Evolutionary conservation across 1,284 basidiomycete genomes (phyloP).

Genomic region (Melampsora larici-populina): DNA sequence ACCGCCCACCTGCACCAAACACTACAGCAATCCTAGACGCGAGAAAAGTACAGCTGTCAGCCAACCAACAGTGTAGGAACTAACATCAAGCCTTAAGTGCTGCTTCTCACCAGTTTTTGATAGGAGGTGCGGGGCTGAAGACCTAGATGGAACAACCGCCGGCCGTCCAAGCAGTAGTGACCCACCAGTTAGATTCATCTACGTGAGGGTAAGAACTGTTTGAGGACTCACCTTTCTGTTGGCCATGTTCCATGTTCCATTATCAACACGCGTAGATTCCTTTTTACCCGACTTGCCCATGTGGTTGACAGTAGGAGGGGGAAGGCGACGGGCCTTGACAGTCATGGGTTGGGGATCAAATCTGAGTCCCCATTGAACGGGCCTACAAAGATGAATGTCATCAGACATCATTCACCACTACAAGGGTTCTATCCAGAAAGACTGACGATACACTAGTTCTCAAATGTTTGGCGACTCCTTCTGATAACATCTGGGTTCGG

Average conservation of each 20-base stretch:
- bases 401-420: not conserved
- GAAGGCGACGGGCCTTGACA: slow-evolving; percentile 28
- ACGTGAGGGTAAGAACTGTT: not conserved
- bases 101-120: slow-evolving; percentile 33
- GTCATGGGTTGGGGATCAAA: slow-evolving; percentile 19
- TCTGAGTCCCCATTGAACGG: slow-evolving; percentile 22
- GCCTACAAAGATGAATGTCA: slow-evolving; percentile 1
- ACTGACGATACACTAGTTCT: not conserved
- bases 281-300: not conserved
- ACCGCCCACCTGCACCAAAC: slow-evolving; percentile 7
- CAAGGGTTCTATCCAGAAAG: not conserved
- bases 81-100: not conserved
- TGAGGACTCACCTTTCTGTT: not conserved
- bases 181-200: not conserved
- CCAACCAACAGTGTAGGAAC: not conserved
- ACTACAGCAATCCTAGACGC: slow-evolving; percentile 12
- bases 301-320: slow-evolving; percentile 29
- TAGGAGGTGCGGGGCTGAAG: slow-evolving; percentile 1
- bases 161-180: not conserved
- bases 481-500: slow-evolving; percentile 25
- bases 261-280: slow-evolving; percentile 5
- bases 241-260: slow-evolving; percentile 38
- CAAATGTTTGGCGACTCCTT: slow-evolving; percentile 18
- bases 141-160: not conserved
- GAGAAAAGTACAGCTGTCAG: not conserved